Evolutionary conservation across 2,329 filamentous ascomycete species (phyloP).

Genomic region (Xylariomycetidae sp.): DNA sequence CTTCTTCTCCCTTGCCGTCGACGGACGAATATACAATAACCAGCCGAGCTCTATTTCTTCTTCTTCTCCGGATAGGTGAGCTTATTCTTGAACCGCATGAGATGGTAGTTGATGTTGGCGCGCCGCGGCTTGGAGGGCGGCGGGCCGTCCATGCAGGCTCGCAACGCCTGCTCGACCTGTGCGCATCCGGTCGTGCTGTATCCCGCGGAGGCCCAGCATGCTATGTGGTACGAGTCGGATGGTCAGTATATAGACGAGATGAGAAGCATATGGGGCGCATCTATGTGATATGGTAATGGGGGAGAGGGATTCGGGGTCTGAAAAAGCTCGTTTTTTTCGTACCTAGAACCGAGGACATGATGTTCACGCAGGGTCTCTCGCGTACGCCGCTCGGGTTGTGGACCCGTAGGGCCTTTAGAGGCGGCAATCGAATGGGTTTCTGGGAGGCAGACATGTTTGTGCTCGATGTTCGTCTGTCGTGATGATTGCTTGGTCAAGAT

Average conservation of each 20-base stretch:
- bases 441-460: conserved; percentile 39
- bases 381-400: conserved; percentile 45
- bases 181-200: conserved; percentile 58
- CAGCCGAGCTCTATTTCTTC: conserved; percentile 25
- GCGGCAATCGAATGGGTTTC: conserved; percentile 54
- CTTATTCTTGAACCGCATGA: conserved; percentile 70
- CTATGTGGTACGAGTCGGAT: conserved; percentile 35
- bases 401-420: conserved; percentile 51
- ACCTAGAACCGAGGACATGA: conserved; percentile 57
- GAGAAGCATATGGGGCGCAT: too few species aligned
- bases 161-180: conserved; percentile 55
- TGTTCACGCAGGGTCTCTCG: conserved; percentile 48
- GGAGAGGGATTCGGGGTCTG: neutral
- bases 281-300: too few species aligned
- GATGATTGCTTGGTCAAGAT: conserved; percentile 1
- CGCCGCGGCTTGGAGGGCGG: conserved; percentile 51
- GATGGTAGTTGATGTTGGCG: conserved; percentile 88
- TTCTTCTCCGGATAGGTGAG: conserved; percentile 58
- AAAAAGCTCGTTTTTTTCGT: too few species aligned
- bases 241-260: conserved; percentile 5
- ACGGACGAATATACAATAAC: conserved; percentile 4
- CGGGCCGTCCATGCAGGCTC: conserved; percentile 75
- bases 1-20: neutral
- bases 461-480: neutral
- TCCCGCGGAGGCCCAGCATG: conserved; percentile 79